A percentile compares a stretch with the other conserved stretches of the same genome.
These are phyloP conservation scores for Stagonosporopsis tanaceti DNA, from an alignment of 2,329 filamentous ascomycete genomes.

Conservation along the genomic window DNA sequence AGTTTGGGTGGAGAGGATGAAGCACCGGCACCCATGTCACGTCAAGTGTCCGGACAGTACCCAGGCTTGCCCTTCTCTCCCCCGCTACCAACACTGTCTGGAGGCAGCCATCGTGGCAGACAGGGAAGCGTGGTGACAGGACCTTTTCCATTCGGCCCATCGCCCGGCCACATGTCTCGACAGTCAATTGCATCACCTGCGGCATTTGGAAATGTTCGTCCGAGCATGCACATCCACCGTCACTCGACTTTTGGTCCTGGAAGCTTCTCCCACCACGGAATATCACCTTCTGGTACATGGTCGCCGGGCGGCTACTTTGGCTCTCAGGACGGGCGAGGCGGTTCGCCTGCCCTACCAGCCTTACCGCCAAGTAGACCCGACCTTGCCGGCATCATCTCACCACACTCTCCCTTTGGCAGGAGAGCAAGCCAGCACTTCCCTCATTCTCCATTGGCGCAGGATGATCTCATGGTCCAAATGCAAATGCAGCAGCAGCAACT, in stretches of 20 bases:
- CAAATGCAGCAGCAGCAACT: slow-evolving; percentile 61
- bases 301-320: slow-evolving; percentile 52
- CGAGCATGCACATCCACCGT: slow-evolving; percentile 68
- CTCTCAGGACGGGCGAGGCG: slow-evolving; percentile 51
- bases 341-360: slow-evolving; percentile 53
- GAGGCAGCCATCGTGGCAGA: slow-evolving; percentile 71
- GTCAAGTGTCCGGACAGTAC: slow-evolving; percentile 75
- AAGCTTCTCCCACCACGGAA: slow-evolving; percentile 69
- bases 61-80: slow-evolving; percentile 83
- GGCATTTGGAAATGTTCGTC: slow-evolving; percentile 64
- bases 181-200: slow-evolving; percentile 77
- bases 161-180: slow-evolving; percentile 64
- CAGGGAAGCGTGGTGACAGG: slow-evolving; percentile 64
- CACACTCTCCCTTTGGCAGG: slow-evolving; percentile 69
- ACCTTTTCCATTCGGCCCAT: slow-evolving; percentile 66
- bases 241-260: slow-evolving; percentile 78
- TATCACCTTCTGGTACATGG: slow-evolving; percentile 59
- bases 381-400: slow-evolving; percentile 47
- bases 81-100: slow-evolving; percentile 80
- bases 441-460: slow-evolving; percentile 44
- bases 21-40: slow-evolving; percentile 68
- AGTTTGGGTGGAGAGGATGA: slow-evolving; percentile 76
- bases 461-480: slow-evolving; percentile 55
- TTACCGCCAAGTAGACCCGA: slow-evolving; percentile 48
- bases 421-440: slow-evolving; percentile 55